These are phyloP conservation scores for Hordeum marinum DNA, from an alignment of 176 grass and related monocot species.

Conservation along the genomic window DNA sequence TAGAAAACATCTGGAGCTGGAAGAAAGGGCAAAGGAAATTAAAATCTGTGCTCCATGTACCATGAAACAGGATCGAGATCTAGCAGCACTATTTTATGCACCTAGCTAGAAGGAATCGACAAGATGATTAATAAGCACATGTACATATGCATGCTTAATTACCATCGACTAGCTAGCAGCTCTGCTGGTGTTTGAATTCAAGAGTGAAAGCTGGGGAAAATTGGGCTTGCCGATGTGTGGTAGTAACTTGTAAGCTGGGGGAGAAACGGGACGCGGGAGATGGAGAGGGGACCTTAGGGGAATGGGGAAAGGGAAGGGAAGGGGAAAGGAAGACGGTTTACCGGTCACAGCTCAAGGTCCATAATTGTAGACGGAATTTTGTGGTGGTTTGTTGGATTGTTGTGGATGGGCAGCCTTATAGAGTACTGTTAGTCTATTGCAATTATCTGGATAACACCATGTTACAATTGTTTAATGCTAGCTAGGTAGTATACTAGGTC, in stretches of 20 bases:
- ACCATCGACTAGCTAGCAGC: not conserved
- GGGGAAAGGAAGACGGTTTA: slow-evolving; percentile 10
- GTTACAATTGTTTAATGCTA: not conserved
- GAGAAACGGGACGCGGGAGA: slow-evolving; percentile 4
- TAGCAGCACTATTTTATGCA: slow-evolving; percentile 17
- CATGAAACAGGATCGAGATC: slow-evolving; percentile 27
- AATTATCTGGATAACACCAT: slow-evolving; percentile 5
- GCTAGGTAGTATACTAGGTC: no score
- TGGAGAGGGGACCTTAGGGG: not conserved
- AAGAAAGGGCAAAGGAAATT: slow-evolving; percentile 24
- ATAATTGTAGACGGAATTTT: slow-evolving; percentile 33
- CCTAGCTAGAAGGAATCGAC: slow-evolving; percentile 1
- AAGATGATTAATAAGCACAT: not conserved
- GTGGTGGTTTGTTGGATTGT: slow-evolving; percentile 25
- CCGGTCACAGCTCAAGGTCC: not conserved
- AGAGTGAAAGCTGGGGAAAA: not conserved
- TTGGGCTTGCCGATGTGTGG: not conserved
- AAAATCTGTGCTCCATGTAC: slow-evolving; percentile 20
- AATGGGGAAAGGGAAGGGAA: not conserved
- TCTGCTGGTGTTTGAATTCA: not conserved
- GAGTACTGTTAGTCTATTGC: not conserved
- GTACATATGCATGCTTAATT: not conserved
- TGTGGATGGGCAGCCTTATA: slow-evolving; percentile 21
- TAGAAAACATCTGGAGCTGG: slow-evolving; percentile 22
- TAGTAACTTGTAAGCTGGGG: not conserved